These are phyloP conservation scores for Coemansia sp. DNA, from an alignment of 192 early-diverging fungal species.

Conservation along the genomic window DNA sequence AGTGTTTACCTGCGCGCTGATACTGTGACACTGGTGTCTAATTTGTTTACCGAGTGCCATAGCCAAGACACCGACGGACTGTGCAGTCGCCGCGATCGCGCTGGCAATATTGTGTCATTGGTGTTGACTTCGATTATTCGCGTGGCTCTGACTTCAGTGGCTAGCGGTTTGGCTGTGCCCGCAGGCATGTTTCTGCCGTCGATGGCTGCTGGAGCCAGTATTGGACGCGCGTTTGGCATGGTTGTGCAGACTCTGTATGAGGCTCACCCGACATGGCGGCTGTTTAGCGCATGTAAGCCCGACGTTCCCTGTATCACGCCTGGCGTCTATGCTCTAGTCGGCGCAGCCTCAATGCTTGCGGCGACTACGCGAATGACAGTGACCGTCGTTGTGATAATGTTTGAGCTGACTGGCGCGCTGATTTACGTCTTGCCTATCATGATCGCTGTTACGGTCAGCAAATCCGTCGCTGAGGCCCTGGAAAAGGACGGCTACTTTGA, in stretches of 20 bases:
- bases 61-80: slow-evolving; percentile 45
- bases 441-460: slow-evolving; percentile 65
- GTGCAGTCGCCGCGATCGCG: slow-evolving; percentile 36
- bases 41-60: slow-evolving; percentile 58
- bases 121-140: slow-evolving; percentile 63
- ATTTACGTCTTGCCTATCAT: slow-evolving; percentile 93
- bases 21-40: slow-evolving; percentile 55
- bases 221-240: slow-evolving; percentile 90
- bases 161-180: slow-evolving; percentile 75
- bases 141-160: slow-evolving; percentile 63
- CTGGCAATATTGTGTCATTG: slow-evolving; percentile 54
- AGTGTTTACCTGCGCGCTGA: slow-evolving; percentile 55
- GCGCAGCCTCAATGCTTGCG: slow-evolving; percentile 78
- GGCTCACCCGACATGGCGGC: slow-evolving; percentile 57
- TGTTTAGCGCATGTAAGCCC: slow-evolving; percentile 66
- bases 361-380: slow-evolving; percentile 92
- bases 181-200: slow-evolving; percentile 83
- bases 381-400: slow-evolving; percentile 96
- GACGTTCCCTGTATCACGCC: slow-evolving; percentile 85
- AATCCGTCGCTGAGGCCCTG: slow-evolving; percentile 53
- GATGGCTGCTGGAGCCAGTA: slow-evolving; percentile 87
- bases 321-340: slow-evolving; percentile 80
- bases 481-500: slow-evolving; percentile 59
- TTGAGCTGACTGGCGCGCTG: slow-evolving; percentile 95
- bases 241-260: slow-evolving; percentile 64